These are phyloP conservation scores for Hirsutella minnesotensis DNA, from an alignment of 2,329 filamentous ascomycete species.

Conservation along the genomic window DNA sequence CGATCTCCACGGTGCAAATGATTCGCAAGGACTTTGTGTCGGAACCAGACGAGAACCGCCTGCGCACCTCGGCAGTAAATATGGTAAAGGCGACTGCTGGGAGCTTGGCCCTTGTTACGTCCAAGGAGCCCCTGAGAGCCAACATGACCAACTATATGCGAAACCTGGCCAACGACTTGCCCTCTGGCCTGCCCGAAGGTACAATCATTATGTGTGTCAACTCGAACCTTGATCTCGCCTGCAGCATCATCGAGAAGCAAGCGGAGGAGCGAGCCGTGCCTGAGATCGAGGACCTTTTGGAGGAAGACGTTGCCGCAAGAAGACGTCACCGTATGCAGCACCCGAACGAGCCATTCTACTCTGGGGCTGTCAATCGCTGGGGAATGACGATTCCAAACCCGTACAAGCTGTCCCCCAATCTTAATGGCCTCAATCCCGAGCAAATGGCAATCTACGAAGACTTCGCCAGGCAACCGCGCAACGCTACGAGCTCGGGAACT, in stretches of 20 bases:
- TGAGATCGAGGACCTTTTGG: constrained; percentile 91
- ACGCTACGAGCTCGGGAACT: constrained; percentile 39
- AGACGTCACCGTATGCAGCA: constrained; percentile 63
- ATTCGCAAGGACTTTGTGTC: constrained; percentile 94
- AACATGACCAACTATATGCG: constrained; percentile 97
- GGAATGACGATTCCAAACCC: constrained; percentile 88
- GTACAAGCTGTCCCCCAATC: constrained; percentile 67
- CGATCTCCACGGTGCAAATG: constrained; percentile 90
- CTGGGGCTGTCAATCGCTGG: constrained; percentile 76
- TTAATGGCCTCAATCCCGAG: constrained; percentile 68
- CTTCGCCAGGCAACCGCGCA: constrained; percentile 76
- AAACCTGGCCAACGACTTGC: constrained; percentile 51
- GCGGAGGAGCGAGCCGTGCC: constrained; percentile 86
- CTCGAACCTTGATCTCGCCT: constrained; percentile 88
- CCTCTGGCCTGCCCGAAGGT: constrained; percentile 80
- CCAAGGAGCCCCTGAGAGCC: constrained; percentile 89
- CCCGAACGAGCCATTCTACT: constrained; percentile 75
- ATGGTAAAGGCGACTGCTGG: constrained; percentile 94
- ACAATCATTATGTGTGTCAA: constrained; percentile 98
- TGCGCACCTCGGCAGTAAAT: constrained; percentile 76
- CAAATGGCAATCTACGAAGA: constrained; percentile 96
- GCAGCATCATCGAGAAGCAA: constrained; percentile 86
- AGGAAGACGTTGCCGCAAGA: constrained; percentile 65
- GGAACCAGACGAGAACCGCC: constrained; percentile 77
- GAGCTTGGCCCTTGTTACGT: constrained; percentile 91